Evolutionary conservation across 176 grass and related monocot genomes (phyloP), one percentile per base, ranked within the genome.

Genomic region (Urochloa ruziziensis): DNA sequence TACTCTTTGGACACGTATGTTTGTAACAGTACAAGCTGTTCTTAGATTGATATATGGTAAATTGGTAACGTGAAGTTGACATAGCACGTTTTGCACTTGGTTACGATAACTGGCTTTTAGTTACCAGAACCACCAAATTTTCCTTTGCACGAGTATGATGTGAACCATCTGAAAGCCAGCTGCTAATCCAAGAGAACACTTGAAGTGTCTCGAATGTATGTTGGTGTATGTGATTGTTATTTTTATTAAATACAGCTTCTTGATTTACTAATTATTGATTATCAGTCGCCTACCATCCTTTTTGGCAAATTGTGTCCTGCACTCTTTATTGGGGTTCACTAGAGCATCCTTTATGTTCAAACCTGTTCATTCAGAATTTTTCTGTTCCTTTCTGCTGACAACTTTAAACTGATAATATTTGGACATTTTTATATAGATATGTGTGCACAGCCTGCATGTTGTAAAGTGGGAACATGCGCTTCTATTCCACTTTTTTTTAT

Each of bases 91-190:
- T 43, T 62, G 34, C 54, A 29, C 12, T 30, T 84, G 21, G 34
- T 78, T 36, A 14, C 71, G 25, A 53, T 64, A 54, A n/a, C 6
- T 24, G 33, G 53, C 49, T 81, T 82, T 68, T 21, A 14, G 36
- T 82, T 79, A 30, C 62, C 15, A 74, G 40, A 59, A 85, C 48
- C 48, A 78, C 47, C 48, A 53, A 61, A 73, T 75, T 84, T 34
- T 36, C 70, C 13, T 75, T 21, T 63, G 53, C 2, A 40, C 1
- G 17, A 11, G 65, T 48, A 70, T 66, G 9, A 70, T 25, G 32
- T 33, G 30, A 59, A 40, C 66, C 18, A 56, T 72, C 27, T 65
- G 57, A 16, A 7, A 7, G 51, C 32, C 25, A 81, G 28, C 70
- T 74, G 29, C 68, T 78, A 74, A 40, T 77, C 25, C 24, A 1